Evolutionary conservation across 2,329 filamentous ascomycete genomes (phyloP).

Genomic region (Byssothecium circinans): DNA sequence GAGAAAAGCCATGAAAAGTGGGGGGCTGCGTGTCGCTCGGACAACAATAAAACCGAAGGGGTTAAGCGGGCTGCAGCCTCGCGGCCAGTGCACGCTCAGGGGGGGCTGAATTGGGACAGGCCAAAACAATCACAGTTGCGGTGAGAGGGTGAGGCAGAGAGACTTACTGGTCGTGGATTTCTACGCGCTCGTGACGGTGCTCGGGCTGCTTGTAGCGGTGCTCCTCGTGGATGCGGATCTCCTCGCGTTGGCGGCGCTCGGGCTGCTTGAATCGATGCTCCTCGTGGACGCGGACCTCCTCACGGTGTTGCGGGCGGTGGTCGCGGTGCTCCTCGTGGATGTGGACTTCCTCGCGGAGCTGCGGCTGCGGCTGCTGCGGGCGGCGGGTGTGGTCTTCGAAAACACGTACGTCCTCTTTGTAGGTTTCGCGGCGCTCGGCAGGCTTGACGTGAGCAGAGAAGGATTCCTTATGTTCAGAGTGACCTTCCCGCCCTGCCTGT

Average conservation of each 20-base stretch:
- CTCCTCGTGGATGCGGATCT: slow-evolving; percentile 40
- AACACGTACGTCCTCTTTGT: slow-evolving; percentile 75
- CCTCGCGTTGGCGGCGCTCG: slow-evolving; percentile 33
- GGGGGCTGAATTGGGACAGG: slow-evolving; percentile 22
- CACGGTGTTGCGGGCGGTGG: slow-evolving; percentile 19
- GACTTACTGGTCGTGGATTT: slow-evolving; percentile 37
- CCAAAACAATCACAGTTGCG: slow-evolving; percentile 4
- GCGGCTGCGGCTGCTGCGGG: slow-evolving; percentile 13
- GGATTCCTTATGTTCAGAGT: slow-evolving; percentile 70
- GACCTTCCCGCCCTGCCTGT: slow-evolving; percentile 98
- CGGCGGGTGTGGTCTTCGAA: slow-evolving; percentile 67
- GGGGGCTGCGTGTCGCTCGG: slow-evolving; percentile 42
- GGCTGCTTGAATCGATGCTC: slow-evolving; percentile 33
- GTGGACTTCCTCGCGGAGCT: slow-evolving; percentile 36
- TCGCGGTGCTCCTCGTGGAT: slow-evolving; percentile 38
- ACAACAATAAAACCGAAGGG: slow-evolving; percentile 44
- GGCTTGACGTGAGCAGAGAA: slow-evolving; percentile 52
- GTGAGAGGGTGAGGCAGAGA: slow-evolving; percentile 22
- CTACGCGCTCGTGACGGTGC: slow-evolving; percentile 24
- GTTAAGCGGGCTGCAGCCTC: slow-evolving; percentile 36
- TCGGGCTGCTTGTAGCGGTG: slow-evolving; percentile 31
- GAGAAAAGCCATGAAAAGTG: slow-evolving; percentile 42
- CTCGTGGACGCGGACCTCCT: slow-evolving; percentile 40
- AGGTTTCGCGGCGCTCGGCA: slow-evolving; percentile 56
- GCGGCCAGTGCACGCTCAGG: slow-evolving; percentile 35